phyloP scores from a whole-genome alignment of 148 eudicot genomes.

The Cornus controversa region DNA sequence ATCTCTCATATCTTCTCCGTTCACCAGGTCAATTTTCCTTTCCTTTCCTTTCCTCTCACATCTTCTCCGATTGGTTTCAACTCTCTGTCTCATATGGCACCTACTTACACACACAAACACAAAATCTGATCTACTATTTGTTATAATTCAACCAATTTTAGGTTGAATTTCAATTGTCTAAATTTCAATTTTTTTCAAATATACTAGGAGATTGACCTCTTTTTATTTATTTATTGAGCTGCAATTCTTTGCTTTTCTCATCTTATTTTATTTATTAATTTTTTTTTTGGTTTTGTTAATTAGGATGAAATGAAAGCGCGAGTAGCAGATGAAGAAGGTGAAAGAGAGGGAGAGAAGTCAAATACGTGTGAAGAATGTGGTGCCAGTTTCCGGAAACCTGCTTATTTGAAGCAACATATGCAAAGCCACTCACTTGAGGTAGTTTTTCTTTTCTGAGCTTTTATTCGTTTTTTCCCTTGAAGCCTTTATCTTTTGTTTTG shows the following conservation, averaged over 20 bases:
- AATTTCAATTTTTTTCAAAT: too few relatives aligned
- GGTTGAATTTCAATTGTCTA: too few relatives aligned
- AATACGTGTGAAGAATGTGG: slow-evolving; percentile 80
- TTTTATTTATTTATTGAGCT: too few relatives aligned
- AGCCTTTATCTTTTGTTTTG: too few relatives aligned
- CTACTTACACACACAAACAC: too few relatives aligned
- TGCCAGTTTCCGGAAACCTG: slow-evolving; percentile 66
- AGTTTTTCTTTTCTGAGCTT: neutral
- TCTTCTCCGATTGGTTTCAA: too few relatives aligned
- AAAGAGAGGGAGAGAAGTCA: slow-evolving; percentile 25
- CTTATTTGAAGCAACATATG: slow-evolving; percentile 91
- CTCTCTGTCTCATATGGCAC: too few relatives aligned
- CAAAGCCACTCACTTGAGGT: slow-evolving; percentile 86
- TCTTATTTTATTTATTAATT: neutral
- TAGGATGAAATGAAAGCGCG: slow-evolving; percentile 52
- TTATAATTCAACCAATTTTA: too few relatives aligned
- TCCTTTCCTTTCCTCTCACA: neutral
- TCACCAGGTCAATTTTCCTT: slow-evolving; percentile 37
- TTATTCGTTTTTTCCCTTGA: neutral
- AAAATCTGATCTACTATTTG: too few relatives aligned
- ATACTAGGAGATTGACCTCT: too few relatives aligned
- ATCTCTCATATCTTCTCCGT: slow-evolving; percentile 38
- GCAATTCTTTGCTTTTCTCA: neutral
- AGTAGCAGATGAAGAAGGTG: slow-evolving; percentile 16
- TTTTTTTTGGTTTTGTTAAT: neutral